Base-by-base conservation (phyloP, 2,329 filamentous ascomycete genomes). In the Fusarium xyrophilum region DNA sequence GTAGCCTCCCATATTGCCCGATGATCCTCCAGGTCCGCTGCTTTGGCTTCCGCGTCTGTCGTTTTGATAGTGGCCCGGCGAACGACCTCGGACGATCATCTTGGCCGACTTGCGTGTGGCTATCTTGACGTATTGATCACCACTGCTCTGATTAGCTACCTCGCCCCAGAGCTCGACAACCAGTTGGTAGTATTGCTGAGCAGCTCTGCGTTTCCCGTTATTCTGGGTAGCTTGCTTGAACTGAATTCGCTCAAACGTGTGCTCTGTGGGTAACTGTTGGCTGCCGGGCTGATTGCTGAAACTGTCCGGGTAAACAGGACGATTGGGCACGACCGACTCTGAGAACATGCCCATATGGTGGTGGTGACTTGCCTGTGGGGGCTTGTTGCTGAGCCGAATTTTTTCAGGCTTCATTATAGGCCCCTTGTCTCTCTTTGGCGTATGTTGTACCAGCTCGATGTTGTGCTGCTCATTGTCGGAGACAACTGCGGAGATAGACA, bases 181-280 rank as follows among this genome's bases (percentile, higher is more conserved):
- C n/a, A 97, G 84, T 73, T 96, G 92, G 75, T 96, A 97, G 78
- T 93, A 97, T 73, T 97, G 94, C 76, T 97, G 93, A 21, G 93
- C 93, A 2, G 93, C 93, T 59, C 94, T 85, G 70, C 94, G 86
- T 78, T 97, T 97, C 47, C 93, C 93, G 71, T 97, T 97, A 81
- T 97, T 97, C 27, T 93, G 93, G 0, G 93, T 97, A 2, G 94
- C 93, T 69, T 93, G 92, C 78, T 97, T 96, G 85, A 97, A 97
- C 73, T 97, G 93, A 53, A 97, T 96, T 14, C 94, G 89, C 76
- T 97, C 93, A 76, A 96, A 97, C 0, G 85, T 88, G 67, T 88
- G 84, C 69, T 88, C 86, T 10, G 81, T 85, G 8, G 84, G 81
- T 19, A 80, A 79, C 75, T 48, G 76, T 69, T 81, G 79, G 35